Evolutionary conservation across 2,329 filamentous ascomycete genomes (phyloP).

Genomic region (Alternaria brassicicola): DNA sequence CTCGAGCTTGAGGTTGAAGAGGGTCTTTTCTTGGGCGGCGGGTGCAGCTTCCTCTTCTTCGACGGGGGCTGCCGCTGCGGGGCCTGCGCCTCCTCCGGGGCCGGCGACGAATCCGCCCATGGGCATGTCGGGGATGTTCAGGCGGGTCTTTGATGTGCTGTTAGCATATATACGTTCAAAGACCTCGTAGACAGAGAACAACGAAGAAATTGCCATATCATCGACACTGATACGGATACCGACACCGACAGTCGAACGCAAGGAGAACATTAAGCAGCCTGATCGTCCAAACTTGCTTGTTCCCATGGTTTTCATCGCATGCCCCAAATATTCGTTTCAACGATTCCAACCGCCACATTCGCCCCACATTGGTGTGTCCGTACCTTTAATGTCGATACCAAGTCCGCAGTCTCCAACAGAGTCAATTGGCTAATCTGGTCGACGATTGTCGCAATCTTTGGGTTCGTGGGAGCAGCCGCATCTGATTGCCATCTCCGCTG

Average conservation of each 20-base stretch:
- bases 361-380: conserved; percentile 6
- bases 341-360: not conserved
- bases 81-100: conserved; percentile 58
- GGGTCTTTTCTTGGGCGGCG: conserved; percentile 88
- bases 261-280: too few species aligned
- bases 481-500: conserved; percentile 87
- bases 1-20: conserved; percentile 95
- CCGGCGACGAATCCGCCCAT: conserved; percentile 84
- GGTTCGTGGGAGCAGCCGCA: conserved; percentile 68
- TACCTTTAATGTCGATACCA: conserved; percentile 96
- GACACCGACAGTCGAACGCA: too few species aligned
- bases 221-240: too few species aligned
- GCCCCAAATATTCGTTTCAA: not conserved
- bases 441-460: conserved; percentile 93
- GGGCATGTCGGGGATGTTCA: conserved; percentile 98
- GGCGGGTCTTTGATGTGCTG: conserved; percentile 68
- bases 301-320: not conserved
- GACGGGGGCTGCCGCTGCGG: conserved; percentile 66
- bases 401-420: conserved; percentile 92
- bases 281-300: not conserved
- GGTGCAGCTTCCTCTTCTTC: conserved; percentile 89
- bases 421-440: conserved; percentile 99
- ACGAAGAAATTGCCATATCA: too few species aligned
- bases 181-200: not conserved
- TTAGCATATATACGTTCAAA: conserved; percentile 2